A percentile compares a stretch with the other conserved stretches of the same genome.
Conservation (phyloP, 768 basidiomycete genomes). For the Paxillus ammoniavirescens region DNA sequence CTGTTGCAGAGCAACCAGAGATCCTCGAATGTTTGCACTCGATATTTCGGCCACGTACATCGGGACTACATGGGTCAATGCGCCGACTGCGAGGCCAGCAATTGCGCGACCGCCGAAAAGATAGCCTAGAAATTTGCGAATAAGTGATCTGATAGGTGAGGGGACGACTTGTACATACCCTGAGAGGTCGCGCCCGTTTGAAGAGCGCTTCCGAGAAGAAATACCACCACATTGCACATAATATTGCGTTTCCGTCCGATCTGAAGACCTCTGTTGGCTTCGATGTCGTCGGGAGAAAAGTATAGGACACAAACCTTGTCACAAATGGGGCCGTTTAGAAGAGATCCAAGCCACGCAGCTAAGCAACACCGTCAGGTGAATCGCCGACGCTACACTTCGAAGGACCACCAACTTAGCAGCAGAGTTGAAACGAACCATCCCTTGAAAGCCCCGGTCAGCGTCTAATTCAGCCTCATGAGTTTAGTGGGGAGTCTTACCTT, state of each 20-base stretch:
- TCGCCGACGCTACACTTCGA: neutral
- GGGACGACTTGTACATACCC: constrained; percentile 2
- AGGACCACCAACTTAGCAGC: constrained; percentile 21
- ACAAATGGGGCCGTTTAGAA: constrained; percentile 30
- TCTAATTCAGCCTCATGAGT: neutral
- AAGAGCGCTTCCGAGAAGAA: constrained; percentile 30
- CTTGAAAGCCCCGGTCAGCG: constrained; percentile 11
- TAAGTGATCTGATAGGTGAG: neutral
- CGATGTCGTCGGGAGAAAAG: neutral
- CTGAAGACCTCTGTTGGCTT: constrained; percentile 3
- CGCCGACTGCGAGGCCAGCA: constrained; percentile 16
- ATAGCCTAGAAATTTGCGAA: constrained; percentile 13
- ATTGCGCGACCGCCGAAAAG: constrained; percentile 31
- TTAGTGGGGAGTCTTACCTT: constrained; percentile 15
- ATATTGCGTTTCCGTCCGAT: constrained; percentile 28
- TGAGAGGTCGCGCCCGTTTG: constrained; percentile 30
- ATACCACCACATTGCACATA: constrained; percentile 28
- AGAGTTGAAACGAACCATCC: constrained; percentile 33
- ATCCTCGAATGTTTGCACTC: constrained; percentile 37
- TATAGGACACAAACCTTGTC: constrained; percentile 21
- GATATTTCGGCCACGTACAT: constrained; percentile 41
- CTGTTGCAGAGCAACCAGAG: constrained; percentile 36
- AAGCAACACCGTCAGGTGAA: constrained; percentile 6
- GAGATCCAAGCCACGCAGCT: constrained; percentile 33
- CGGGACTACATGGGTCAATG: constrained; percentile 23